Evolutionary conservation across 2,329 filamentous ascomycete genomes (phyloP).

Genomic region (Teratosphaeria gauchensis): DNA sequence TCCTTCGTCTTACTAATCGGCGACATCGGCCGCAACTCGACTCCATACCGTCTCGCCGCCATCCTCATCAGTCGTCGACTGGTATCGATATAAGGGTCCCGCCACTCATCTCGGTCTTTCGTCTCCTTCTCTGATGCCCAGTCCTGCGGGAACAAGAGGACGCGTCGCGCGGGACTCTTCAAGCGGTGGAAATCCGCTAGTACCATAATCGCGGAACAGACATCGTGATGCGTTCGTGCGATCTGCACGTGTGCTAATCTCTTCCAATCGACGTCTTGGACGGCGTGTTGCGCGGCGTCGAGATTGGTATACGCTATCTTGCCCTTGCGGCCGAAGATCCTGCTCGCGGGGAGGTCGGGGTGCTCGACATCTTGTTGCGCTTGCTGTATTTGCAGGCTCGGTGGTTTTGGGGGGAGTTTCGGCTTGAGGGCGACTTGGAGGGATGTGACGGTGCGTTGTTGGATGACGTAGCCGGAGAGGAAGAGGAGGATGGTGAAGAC

Average conservation of each 20-base stretch:
- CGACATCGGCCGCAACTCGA: slow-evolving; percentile 35
- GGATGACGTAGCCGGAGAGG: slow-evolving; percentile 75
- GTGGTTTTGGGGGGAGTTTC: slow-evolving; percentile 34
- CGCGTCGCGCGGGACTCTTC: slow-evolving; percentile 35
- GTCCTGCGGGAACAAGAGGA: slow-evolving; percentile 36
- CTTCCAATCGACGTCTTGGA: slow-evolving; percentile 32
- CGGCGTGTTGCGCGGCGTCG: slow-evolving; percentile 9
- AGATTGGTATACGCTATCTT: slow-evolving; percentile 21
- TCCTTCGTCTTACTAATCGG: slow-evolving; percentile 28
- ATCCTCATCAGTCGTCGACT: slow-evolving; percentile 35
- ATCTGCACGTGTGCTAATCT: slow-evolving; percentile 40
- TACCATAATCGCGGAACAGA: slow-evolving; percentile 43
- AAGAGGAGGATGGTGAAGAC: slow-evolving; percentile 76
- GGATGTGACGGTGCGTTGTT: slow-evolving; percentile 73
- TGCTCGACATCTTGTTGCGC: neutral
- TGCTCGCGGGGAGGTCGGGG: slow-evolving; percentile 16
- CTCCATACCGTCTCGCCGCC: slow-evolving; percentile 37
- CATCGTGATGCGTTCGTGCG: slow-evolving; percentile 33
- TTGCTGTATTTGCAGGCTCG: slow-evolving; percentile 6
- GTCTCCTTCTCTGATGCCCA: slow-evolving; percentile 26
- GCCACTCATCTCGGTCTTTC: slow-evolving; percentile 25
- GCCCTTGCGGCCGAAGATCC: slow-evolving; percentile 17
- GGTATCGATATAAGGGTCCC: slow-evolving; percentile 34
- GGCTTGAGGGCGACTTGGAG: slow-evolving; percentile 64
- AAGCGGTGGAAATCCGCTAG: slow-evolving; percentile 36